These are phyloP conservation scores for Glarea lozoyensis DNA, from an alignment of 495 filamentous ascomycete genomes.

Conservation along the genomic window DNA sequence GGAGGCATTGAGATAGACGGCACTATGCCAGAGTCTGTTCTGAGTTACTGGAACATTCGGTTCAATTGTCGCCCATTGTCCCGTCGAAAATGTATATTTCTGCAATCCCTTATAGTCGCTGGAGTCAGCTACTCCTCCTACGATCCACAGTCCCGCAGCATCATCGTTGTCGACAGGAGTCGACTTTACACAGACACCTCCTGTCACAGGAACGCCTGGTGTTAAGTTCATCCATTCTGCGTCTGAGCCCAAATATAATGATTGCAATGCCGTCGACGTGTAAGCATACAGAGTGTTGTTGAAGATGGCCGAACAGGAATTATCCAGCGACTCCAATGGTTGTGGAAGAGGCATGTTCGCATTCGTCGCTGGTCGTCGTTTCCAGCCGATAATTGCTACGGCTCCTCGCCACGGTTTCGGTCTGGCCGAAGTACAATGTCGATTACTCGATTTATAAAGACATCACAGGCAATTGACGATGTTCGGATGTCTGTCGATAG, in stretches of 20 bases:
- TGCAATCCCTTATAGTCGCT: slow-evolving; percentile 69
- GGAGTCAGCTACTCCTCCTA: slow-evolving; percentile 58
- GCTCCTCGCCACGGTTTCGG: neutral
- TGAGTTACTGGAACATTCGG: slow-evolving; percentile 46
- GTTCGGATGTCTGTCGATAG: neutral
- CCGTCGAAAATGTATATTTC: slow-evolving; percentile 66
- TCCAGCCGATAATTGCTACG: neutral
- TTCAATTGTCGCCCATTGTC: slow-evolving; percentile 64
- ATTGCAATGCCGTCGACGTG: slow-evolving; percentile 65
- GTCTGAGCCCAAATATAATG: slow-evolving; percentile 56
- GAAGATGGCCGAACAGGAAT: slow-evolving; percentile 75
- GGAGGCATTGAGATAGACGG: slow-evolving; percentile 61
- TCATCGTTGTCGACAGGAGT: slow-evolving; percentile 42
- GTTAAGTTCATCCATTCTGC: slow-evolving; percentile 60
- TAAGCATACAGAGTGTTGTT: slow-evolving; percentile 83
- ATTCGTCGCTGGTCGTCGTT: slow-evolving; percentile 1
- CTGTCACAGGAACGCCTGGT: slow-evolving; percentile 57
- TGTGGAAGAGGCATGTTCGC: slow-evolving; percentile 51
- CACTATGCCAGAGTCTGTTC: slow-evolving; percentile 65
- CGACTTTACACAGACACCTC: slow-evolving; percentile 69
- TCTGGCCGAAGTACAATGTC: neutral
- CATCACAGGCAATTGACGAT: slow-evolving; percentile 9
- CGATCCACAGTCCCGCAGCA: slow-evolving; percentile 60
- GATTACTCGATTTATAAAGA: slow-evolving; percentile 6
- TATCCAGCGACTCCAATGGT: slow-evolving; percentile 55